phyloP scores from a whole-genome alignment of 176 grass and related monocot genomes.

The Hordeum marinum region DNA sequence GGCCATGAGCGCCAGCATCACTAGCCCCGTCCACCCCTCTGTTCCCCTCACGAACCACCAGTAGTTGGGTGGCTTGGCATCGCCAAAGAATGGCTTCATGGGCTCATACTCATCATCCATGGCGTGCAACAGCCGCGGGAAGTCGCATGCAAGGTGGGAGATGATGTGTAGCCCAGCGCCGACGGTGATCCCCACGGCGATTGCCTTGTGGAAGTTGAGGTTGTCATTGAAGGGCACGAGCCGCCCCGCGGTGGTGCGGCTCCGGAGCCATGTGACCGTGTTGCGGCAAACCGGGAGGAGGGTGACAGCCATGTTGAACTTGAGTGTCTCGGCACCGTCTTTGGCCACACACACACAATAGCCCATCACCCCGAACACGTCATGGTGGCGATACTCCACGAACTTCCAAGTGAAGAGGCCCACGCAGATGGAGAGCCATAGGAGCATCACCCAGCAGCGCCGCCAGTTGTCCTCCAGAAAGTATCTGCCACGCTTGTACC shows the following conservation, averaged over 20 bases:
- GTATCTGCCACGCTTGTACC: slow-evolving; percentile 32
- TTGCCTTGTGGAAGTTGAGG: slow-evolving; percentile 94
- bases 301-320: slow-evolving; percentile 97
- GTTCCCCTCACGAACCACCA: slow-evolving; percentile 97
- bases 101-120: slow-evolving; percentile 46
- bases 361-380: slow-evolving; percentile 72
- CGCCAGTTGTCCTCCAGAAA: slow-evolving; percentile 89
- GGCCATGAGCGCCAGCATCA: slow-evolving; percentile 70
- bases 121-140: slow-evolving; percentile 65
- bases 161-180: slow-evolving; percentile 50
- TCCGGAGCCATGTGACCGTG: slow-evolving; percentile 87
- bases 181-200: slow-evolving; percentile 57
- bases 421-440: slow-evolving; percentile 59
- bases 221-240: slow-evolving; percentile 76
- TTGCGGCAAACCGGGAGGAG: slow-evolving; percentile 88
- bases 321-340: slow-evolving; percentile 89
- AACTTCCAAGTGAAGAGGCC: slow-evolving; percentile 79
- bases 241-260: slow-evolving; percentile 25
- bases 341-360: slow-evolving; percentile 94
- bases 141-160: slow-evolving; percentile 80
- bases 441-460: slow-evolving; percentile 60
- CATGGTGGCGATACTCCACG: slow-evolving; percentile 44
- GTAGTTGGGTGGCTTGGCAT: slow-evolving; percentile 46
- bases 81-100: slow-evolving; percentile 56
- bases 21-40: slow-evolving; percentile 78